Percentiles rank a stretch among this genome's conserved stretches.
Conservation (phyloP, 306 rosid genomes). For the Malus sieversii region DNA sequence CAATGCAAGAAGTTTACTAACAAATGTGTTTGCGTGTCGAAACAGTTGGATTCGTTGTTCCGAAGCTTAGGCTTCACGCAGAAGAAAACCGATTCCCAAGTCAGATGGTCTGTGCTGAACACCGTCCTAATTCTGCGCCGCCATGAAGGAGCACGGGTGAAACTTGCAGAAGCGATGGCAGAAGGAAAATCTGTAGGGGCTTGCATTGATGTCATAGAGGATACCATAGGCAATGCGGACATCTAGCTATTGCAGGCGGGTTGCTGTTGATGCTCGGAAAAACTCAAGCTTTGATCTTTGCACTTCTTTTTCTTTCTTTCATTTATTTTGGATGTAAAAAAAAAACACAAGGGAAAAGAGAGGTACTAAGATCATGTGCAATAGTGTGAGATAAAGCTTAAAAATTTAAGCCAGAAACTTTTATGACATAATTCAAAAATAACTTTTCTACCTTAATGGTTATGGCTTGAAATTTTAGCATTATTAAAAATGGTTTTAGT, state of each 20-base stretch:
- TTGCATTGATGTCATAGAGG: slow-evolving; percentile 70
- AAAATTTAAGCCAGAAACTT: too few species aligned
- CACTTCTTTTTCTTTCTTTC: background rate
- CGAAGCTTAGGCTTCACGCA: slow-evolving; percentile 75
- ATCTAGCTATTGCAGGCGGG: slow-evolving; percentile 7
- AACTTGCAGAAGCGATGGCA: slow-evolving; percentile 76
- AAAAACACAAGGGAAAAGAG: too few species aligned
- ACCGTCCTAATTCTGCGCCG: slow-evolving; percentile 67
- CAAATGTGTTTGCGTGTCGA: slow-evolving; percentile 7
- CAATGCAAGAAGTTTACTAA: background rate
- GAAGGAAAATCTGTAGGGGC: slow-evolving; percentile 62
- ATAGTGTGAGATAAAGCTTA: too few species aligned
- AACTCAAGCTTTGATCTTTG: background rate
- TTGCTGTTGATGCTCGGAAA: background rate
- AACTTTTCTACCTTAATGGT: too few species aligned
- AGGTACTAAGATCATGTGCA: too few species aligned
- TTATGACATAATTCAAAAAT: too few species aligned
- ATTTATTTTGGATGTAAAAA: background rate
- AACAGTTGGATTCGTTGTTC: slow-evolving; percentile 60
- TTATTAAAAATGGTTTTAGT: too few species aligned
- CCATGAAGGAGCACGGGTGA: slow-evolving; percentile 58
- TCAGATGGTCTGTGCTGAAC: slow-evolving; percentile 85
- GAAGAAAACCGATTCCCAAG: slow-evolving; percentile 88
- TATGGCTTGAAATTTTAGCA: too few species aligned
- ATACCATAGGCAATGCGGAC: slow-evolving; percentile 42